Conservation (phyloP, 768 basidiomycete genomes). For the Xerocomus brunneocitrinus region DNA sequence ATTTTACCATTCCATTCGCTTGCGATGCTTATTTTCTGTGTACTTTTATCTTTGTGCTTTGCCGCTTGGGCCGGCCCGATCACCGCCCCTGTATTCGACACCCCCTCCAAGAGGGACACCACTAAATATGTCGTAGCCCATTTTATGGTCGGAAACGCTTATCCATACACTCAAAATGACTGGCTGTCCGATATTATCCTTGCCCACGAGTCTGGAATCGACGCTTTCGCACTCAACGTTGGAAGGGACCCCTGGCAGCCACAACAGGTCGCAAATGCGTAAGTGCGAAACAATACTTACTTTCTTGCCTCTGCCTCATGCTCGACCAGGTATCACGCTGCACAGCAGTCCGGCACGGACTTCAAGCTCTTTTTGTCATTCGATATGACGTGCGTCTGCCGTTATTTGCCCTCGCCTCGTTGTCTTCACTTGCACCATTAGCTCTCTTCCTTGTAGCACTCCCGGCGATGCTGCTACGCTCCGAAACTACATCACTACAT, state of each 20-base stretch:
- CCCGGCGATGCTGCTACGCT: slow-evolving; percentile 46
- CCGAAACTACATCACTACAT: slow-evolving; percentile 50
- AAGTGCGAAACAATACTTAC: slow-evolving; percentile 20
- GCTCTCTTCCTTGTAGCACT: slow-evolving; percentile 51
- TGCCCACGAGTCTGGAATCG: slow-evolving; percentile 56
- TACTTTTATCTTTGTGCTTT: slow-evolving; percentile 11
- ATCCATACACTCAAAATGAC: slow-evolving; percentile 44
- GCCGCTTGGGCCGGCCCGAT: slow-evolving; percentile 15
- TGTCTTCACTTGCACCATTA: slow-evolving; percentile 19
- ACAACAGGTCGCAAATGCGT: slow-evolving; percentile 60
- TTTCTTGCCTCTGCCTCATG: slow-evolving; percentile 12
- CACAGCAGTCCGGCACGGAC: slow-evolving; percentile 43
- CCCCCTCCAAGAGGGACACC: slow-evolving; percentile 11
- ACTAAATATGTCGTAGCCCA: slow-evolving; percentile 53
- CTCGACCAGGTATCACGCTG: slow-evolving; percentile 49
- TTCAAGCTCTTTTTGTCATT: slow-evolving; percentile 78
- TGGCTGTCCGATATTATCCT: slow-evolving; percentile 51
- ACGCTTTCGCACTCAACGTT: slow-evolving; percentile 69
- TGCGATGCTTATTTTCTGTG: slow-evolving; percentile 12
- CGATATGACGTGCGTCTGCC: slow-evolving; percentile 62
- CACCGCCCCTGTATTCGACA: background rate
- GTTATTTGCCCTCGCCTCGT: background rate
- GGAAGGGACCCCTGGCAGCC: slow-evolving; percentile 63
- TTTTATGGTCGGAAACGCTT: slow-evolving; percentile 62
- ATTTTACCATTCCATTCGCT: slow-evolving; percentile 13